These are phyloP conservation scores for Boletales sp. DNA, from an alignment of 768 basidiomycete species.

Conservation along the genomic window DNA sequence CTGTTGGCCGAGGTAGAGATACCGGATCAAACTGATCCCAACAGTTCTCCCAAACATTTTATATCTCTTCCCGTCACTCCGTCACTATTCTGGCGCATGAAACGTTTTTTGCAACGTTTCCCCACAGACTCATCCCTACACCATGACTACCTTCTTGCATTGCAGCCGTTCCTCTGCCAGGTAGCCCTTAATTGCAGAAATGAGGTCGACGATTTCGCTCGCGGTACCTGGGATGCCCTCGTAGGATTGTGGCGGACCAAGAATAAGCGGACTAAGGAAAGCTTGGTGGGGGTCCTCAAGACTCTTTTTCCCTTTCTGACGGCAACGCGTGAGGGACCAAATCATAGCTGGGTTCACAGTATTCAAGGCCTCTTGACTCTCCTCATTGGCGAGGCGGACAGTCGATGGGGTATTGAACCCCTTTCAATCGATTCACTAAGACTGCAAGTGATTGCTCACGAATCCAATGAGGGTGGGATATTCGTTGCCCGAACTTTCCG, in stretches of 20 bases:
- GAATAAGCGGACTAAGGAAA: constrained; percentile 72
- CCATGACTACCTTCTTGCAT: constrained; percentile 63
- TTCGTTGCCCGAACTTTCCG: constrained; percentile 68
- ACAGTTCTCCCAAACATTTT: constrained; percentile 31
- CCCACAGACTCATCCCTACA: constrained; percentile 76
- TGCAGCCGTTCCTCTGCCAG: constrained; percentile 69
- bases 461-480: constrained; percentile 29
- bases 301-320: constrained; percentile 71
- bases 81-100: constrained; percentile 55
- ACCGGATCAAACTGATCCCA: constrained; percentile 18
- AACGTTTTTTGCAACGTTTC: constrained; percentile 62
- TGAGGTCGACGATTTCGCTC: constrained; percentile 58
- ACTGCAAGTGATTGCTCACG: constrained; percentile 39
- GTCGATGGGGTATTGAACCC: constrained; percentile 59
- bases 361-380: constrained; percentile 51
- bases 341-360: constrained; percentile 43
- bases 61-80: constrained; percentile 27
- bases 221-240: constrained; percentile 57
- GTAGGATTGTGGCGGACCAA: constrained; percentile 78
- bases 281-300: constrained; percentile 69
- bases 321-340: constrained; percentile 28
- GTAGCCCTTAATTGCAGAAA: constrained; percentile 72
- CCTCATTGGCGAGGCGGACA: constrained; percentile 61
- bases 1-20: constrained; percentile 41
- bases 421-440: constrained; percentile 66